Percentiles rank a stretch among this genome's conserved stretches.
Conservation (phyloP, 2,329 filamentous ascomycete species). For the Akanthomyces uredinophilus region DNA sequence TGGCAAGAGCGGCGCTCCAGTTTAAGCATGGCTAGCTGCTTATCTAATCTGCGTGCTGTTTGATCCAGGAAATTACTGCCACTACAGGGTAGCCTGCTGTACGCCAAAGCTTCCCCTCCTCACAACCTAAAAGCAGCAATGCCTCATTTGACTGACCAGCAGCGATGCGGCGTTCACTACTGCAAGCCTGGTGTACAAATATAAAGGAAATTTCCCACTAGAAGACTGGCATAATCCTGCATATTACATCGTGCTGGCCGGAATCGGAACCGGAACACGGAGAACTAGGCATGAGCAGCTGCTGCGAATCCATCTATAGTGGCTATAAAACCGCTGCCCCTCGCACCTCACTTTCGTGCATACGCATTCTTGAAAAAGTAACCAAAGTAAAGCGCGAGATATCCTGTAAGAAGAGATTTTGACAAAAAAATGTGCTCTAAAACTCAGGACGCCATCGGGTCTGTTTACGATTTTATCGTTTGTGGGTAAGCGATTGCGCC, state of each 20-base stretch:
- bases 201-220: not conserved
- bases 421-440: not conserved
- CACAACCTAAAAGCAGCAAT: too few relatives aligned
- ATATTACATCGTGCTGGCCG: not conserved
- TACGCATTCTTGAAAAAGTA: not conserved
- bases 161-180: too few relatives aligned
- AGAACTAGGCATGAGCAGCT: not conserved
- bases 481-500: constrained; percentile 26
- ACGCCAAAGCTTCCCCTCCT: too few relatives aligned
- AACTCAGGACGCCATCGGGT: not conserved
- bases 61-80: too few relatives aligned
- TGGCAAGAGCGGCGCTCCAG: too few relatives aligned
- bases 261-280: not conserved
- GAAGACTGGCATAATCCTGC: not conserved
- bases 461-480: constrained; percentile 29
- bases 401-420: not conserved
- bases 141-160: too few relatives aligned
- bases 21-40: too few relatives aligned
- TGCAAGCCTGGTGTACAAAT: not conserved
- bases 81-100: too few relatives aligned
- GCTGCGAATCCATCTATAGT: not conserved
- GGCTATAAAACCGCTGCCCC: not conserved
- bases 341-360: not conserved
- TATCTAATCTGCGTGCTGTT: too few relatives aligned
- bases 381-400: not conserved